Base-by-base conservation (phyloP, 106 monocot species). In the Dendrobium nobile region DNA sequence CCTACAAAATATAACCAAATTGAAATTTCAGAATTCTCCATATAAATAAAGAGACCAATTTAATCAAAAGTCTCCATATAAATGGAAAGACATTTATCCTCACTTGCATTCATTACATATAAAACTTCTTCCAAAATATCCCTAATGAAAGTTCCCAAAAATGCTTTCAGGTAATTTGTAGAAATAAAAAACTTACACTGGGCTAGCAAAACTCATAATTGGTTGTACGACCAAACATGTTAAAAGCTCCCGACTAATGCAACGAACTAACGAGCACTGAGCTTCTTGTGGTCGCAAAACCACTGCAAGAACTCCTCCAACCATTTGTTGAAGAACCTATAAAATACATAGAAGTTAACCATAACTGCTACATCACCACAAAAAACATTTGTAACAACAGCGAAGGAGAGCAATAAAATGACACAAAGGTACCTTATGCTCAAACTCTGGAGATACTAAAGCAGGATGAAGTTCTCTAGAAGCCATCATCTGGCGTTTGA, bases 381-480 rank as follows among this genome's bases (percentile, higher is more conserved):
- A 80, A 16, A 26, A 20, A 26, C 51, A 59, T 22, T 27, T 45
- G 61, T 20, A 82, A 27, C 24, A 41, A 47, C 19, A 61, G 54
- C 80, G 43, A 64, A 33, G 8, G 1, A 75, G 59, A 44, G 73
- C n/a, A 43, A 37, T 33, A 41, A 31, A 80, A 74, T 20, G 15
- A 45, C 55, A 40, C 76, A 41, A 41, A 79, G 77, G 61, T 75
- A 99, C 99, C 93, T 99, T 91, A 82, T 95, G 87, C 81, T 99
- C 99, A 84, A 84, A 80, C 56, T 99, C 91, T 65, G 91, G 72
- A 84, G 99, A 95, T 64, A 90, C 79, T 80, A 95, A 82, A 82
- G 99, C 99, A 82, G 99, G 99, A 64, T 99, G 99, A 80, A 99
- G 93, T 78, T 95, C 88, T 82, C 87, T 85, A 4, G 90, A 82